These are phyloP conservation scores for Sclerotinia minor DNA, from an alignment of 2,329 filamentous ascomycete genomes.

Conservation along the genomic window DNA sequence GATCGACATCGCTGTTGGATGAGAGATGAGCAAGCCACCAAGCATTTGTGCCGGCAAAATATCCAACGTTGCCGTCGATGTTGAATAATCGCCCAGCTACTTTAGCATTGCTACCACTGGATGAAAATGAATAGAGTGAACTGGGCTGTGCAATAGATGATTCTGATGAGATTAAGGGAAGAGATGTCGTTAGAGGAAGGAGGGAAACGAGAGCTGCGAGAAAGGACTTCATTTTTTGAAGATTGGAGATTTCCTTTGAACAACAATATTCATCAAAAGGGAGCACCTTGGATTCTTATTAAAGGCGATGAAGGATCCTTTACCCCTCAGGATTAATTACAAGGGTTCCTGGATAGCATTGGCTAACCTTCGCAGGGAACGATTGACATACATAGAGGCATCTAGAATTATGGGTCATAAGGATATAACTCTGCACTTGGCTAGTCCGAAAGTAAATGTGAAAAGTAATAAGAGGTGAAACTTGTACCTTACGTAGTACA, in stretches of 20 bases:
- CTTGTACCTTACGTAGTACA: neutral
- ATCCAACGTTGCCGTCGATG: slow-evolving; percentile 48
- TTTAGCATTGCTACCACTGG: slow-evolving; percentile 26
- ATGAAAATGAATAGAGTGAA: slow-evolving; percentile 9
- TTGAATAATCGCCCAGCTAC: slow-evolving; percentile 43
- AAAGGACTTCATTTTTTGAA: slow-evolving; percentile 15
- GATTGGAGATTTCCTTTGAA: neutral
- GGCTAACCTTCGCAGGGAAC: neutral
- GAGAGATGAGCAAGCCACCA: slow-evolving; percentile 57
- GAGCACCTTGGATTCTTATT: neutral
- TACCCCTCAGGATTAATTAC: slow-evolving; percentile 8
- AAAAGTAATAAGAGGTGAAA: neutral
- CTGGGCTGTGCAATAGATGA: neutral
- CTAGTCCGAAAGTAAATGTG: neutral
- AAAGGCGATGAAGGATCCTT: neutral
- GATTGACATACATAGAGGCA: neutral
- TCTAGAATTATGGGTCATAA: neutral
- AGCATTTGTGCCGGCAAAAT: slow-evolving; percentile 56
- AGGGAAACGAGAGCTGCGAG: slow-evolving; percentile 11
- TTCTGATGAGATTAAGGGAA: slow-evolving; percentile 12
- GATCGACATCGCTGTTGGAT: slow-evolving; percentile 56
- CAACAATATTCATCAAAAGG: neutral
- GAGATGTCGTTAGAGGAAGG: slow-evolving; percentile 3
- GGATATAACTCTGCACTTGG: neutral
- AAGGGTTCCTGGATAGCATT: neutral